A percentile compares a stretch with the other conserved stretches of the same genome.
Evolutionary conservation across 176 grass and related monocot species (phyloP).

Genomic region (Alloteropsis semialata): DNA sequence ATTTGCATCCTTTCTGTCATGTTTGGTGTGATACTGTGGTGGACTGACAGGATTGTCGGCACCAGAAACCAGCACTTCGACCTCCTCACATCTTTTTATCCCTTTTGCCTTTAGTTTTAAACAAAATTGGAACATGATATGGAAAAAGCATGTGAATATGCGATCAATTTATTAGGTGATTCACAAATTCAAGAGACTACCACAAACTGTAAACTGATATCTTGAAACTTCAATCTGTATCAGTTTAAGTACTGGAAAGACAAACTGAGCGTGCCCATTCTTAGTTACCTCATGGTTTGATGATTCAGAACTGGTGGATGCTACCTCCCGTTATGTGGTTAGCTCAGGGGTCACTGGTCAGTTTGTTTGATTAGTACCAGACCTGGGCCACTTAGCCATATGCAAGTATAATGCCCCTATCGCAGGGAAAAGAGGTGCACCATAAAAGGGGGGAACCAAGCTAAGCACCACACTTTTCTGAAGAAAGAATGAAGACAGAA

Average conservation of each 20-base stretch:
- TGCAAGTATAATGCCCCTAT: neutral
- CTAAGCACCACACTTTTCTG: neutral
- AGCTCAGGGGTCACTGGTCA: conserved; percentile 36
- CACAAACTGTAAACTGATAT: neutral
- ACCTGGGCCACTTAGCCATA: neutral
- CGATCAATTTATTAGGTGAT: too few species aligned
- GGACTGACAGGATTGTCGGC: neutral
- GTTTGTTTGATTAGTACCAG: conserved; percentile 7
- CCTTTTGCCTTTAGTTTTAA: neutral
- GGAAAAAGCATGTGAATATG: too few species aligned
- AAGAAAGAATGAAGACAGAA: conserved; percentile 27
- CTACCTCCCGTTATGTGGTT: neutral
- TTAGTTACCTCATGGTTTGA: too few species aligned
- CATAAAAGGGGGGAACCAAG: conserved; percentile 25
- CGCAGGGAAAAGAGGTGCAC: neutral
- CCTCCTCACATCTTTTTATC: neutral
- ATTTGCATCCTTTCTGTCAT: neutral
- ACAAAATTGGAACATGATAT: too few species aligned
- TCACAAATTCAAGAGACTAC: neutral
- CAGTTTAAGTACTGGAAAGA: too few species aligned
- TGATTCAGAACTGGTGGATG: too few species aligned
- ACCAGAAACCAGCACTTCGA: neutral
- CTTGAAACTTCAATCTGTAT: too few species aligned
- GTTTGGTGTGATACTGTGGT: neutral
- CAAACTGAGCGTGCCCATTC: too few species aligned